Evolutionary conservation across 176 grass and related monocot genomes (phyloP).

Genomic region (Musa acuminata): DNA sequence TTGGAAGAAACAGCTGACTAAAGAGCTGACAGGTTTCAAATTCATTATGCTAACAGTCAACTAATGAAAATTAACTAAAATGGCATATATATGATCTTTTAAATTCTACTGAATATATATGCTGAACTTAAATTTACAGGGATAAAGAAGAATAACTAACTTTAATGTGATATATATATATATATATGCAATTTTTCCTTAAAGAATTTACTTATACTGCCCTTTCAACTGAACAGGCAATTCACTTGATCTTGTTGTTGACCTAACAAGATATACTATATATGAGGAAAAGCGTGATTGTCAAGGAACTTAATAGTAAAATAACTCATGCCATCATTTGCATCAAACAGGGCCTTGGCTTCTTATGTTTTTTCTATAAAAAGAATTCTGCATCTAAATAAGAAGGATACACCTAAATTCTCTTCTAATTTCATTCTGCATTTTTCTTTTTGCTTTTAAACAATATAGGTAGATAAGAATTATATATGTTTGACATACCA

Average conservation of each 20-base stretch:
- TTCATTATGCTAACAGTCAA: too few relatives aligned
- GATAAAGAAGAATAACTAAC: too few relatives aligned
- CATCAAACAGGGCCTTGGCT: neutral
- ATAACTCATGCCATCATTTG: neutral
- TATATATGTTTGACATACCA: slow-evolving; percentile 28
- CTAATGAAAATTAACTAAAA: too few relatives aligned
- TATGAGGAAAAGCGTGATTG: neutral
- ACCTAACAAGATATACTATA: neutral
- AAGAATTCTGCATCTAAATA: neutral
- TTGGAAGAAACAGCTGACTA: too few relatives aligned
- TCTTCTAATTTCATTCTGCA: neutral
- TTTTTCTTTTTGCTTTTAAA: neutral
- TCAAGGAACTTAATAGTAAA: neutral
- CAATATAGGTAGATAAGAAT: neutral
- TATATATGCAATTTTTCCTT: too few relatives aligned
- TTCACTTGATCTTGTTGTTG: neutral
- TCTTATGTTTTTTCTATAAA: neutral
- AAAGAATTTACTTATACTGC: neutral
- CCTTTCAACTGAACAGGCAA: neutral
- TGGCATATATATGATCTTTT: too few relatives aligned
- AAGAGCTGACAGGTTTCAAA: too few relatives aligned
- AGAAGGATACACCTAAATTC: slow-evolving; percentile 12
- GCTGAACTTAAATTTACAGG: too few relatives aligned
- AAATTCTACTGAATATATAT: too few relatives aligned
- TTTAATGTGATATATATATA: too few relatives aligned